phyloP scores from a whole-genome alignment of 1,284 basidiomycete genomes.

The Laetiporus sulphureus region DNA sequence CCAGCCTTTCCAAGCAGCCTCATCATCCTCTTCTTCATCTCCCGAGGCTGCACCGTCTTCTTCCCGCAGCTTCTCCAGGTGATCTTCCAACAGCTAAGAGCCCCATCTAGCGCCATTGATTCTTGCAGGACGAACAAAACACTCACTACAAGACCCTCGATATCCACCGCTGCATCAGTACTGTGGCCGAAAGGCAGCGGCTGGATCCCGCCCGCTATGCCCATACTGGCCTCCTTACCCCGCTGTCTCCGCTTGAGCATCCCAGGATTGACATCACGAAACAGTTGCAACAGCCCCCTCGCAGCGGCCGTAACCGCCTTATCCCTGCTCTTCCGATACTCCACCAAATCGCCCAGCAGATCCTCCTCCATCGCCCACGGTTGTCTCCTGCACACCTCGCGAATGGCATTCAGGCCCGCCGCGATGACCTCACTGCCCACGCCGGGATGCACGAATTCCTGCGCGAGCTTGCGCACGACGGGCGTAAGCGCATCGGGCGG shows the following conservation, averaged over 20 bases:
- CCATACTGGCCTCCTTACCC: slow-evolving; percentile 83
- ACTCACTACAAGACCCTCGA: slow-evolving; percentile 83
- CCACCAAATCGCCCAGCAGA: slow-evolving; percentile 86
- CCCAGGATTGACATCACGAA: slow-evolving; percentile 92
- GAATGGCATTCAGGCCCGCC: slow-evolving; percentile 91
- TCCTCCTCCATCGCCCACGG: slow-evolving; percentile 97
- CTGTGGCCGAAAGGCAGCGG: slow-evolving; percentile 80
- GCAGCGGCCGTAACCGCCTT: slow-evolving; percentile 90
- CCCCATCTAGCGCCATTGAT: not conserved
- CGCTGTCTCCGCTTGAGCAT: slow-evolving; percentile 88
- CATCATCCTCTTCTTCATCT: slow-evolving; percentile 60
- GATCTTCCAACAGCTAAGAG: slow-evolving; percentile 76
- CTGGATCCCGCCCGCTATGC: slow-evolving; percentile 51
- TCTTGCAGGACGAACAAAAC: not conserved
- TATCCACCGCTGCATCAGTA: slow-evolving; percentile 72
- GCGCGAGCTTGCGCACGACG: slow-evolving; percentile 86
- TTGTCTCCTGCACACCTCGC: slow-evolving; percentile 90
- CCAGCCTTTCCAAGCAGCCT: slow-evolving; percentile 87
- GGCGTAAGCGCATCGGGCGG: slow-evolving; percentile 92
- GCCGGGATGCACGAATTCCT: slow-evolving; percentile 97
- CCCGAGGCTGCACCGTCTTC: slow-evolving; percentile 50
- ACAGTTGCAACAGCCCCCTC: slow-evolving; percentile 86
- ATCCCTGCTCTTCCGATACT: slow-evolving; percentile 93
- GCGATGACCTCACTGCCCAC: slow-evolving; percentile 94
- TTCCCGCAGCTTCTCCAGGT: slow-evolving; percentile 65